Evolutionary conservation across 2,329 filamentous ascomycete genomes (phyloP), one percentile per base, ranked within the genome.

Genomic region (Diaporthe velutina): DNA sequence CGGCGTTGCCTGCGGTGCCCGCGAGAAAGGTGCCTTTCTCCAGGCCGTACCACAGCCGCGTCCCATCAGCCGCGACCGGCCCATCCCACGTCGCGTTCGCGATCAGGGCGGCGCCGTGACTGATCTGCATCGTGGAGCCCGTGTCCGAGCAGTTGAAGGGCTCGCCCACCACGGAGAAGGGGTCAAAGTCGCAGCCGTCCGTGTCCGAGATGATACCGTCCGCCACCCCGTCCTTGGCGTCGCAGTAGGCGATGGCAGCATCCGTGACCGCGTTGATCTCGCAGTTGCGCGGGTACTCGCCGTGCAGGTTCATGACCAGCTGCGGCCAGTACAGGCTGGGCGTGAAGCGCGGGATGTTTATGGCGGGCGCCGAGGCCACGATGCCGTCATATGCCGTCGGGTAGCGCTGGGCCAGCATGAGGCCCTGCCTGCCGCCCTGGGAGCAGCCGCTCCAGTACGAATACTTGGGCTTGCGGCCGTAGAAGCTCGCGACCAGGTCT

Each of bases 391-490:
- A 91, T 73, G 91, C 89, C 0, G 87, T 82, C 0, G 90, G 89
- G 75, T 86, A 90, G 12, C 82, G 78, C 77, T 92, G 86, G 0
- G 88, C 86, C 10, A 86, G 85, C 71, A 88, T 88, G 45, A 90
- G 82, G 4, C 89, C 90, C 82, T 92, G 88, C 0, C 90, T 84
- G 0, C 91, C 90, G 9, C 91, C 90, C 0, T 88, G 88, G 0
- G 89, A 91, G 78, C 90, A 92, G 6, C 91, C 90, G 4, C 87
- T 78, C 76, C 88, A 92, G 80, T 92, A 92, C 1, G 85, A 86
- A 77, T 85, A 87, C 1, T 81, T 79, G 12, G 82, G 81, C 2
- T 70, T 70, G 38, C 48, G 60, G 1, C 81, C 79, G 75, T 89
- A 89, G 79, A 85, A 89, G 7, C 80, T 78, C 22, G 84, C 76